Percentiles rank a stretch among this genome's conserved stretches.
phyloP scores from a whole-genome alignment of 345 rosid species.

The Turritis glabra region DNA sequence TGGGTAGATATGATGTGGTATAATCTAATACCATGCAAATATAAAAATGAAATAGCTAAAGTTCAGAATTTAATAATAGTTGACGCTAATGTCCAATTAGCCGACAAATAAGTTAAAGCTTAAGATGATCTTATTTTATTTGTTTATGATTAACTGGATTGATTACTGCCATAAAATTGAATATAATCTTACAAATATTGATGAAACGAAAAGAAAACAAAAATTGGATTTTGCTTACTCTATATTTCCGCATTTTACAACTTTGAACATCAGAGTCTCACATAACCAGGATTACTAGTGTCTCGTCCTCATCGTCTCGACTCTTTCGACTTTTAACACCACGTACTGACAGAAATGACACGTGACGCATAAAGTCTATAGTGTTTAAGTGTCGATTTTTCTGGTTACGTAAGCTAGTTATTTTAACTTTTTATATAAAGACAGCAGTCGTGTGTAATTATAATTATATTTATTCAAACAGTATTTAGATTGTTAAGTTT shows the following conservation, averaged over 20 bases:
- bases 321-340: conserved; percentile 7
- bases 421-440: neutral
- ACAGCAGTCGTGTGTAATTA: neutral
- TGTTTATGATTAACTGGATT: neutral
- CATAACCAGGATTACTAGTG: neutral
- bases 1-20: neutral
- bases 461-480: neutral
- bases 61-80: neutral
- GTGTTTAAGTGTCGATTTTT: neutral
- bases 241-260: neutral
- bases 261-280: neutral
- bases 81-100: neutral
- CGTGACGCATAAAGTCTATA: neutral
- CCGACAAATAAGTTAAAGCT: neutral
- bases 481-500: neutral
- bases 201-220: neutral
- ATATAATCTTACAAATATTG: neutral
- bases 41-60: neutral
- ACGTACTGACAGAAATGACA: neutral
- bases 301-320: neutral
- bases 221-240: neutral
- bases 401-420: neutral
- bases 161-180: neutral
- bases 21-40: neutral
- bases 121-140: neutral